phyloP scores from a whole-genome alignment of 2,329 filamentous ascomycete genomes.

The Cryphonectria radicalis region DNA sequence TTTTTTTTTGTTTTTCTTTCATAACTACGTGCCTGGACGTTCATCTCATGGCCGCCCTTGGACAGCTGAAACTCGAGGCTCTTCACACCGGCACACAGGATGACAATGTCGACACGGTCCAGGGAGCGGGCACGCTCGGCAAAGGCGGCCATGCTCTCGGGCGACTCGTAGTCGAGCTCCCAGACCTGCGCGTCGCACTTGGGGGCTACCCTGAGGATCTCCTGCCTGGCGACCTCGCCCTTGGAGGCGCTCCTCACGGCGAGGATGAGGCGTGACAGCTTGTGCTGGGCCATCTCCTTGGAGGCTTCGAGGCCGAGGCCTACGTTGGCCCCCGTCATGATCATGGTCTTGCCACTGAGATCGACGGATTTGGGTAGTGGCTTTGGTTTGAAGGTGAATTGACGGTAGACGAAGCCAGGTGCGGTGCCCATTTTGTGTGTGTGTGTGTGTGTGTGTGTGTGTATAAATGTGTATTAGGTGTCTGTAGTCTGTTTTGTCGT shows the following conservation, averaged over 20 bases:
- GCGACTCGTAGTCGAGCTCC: constrained; percentile 52
- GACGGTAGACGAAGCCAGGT: not conserved
- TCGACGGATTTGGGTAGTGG: not conserved
- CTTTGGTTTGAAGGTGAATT: not conserved
- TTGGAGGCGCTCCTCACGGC: constrained; percentile 48
- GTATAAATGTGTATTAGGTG: not conserved
- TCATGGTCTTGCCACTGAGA: constrained; percentile 4
- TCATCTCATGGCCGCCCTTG: constrained; percentile 2
- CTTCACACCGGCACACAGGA: constrained; percentile 51
- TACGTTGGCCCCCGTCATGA: not conserved
- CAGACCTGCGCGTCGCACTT: constrained; percentile 51
- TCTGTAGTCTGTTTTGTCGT: not conserved
- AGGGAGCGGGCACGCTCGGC: constrained; percentile 40
- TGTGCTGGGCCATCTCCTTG: constrained; percentile 30
- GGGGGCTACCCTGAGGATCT: constrained; percentile 38
- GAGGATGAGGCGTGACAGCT: constrained; percentile 49
- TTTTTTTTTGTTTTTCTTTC: not conserved
- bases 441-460: too few relatives aligned
- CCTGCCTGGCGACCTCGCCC: constrained; percentile 45
- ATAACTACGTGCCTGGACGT: not conserved
- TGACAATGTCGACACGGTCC: constrained; percentile 46
- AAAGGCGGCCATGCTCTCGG: constrained; percentile 50
- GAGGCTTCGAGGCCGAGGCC: constrained; percentile 5
- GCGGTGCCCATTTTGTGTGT: not conserved
- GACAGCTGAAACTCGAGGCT: constrained; percentile 30